Evolutionary conservation across 2,329 filamentous ascomycete species (phyloP).

Genomic region (Scleromitrula shiraiana): DNA sequence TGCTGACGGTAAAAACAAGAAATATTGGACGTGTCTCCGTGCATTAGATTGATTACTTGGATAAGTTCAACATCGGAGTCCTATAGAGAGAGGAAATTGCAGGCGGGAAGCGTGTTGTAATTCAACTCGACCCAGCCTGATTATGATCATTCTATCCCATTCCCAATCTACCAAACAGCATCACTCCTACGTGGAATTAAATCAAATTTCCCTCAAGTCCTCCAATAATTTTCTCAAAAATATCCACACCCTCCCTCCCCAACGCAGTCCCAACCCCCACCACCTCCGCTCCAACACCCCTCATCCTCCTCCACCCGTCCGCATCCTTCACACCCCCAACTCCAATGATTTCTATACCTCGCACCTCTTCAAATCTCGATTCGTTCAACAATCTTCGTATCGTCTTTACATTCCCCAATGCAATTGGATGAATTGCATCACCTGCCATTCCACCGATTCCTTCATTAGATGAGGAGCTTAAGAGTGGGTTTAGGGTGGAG

Average conservation of each 20-base stretch:
- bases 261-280: constrained; percentile 65
- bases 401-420: constrained; percentile 66
- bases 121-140: too few species aligned
- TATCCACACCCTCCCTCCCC: constrained; percentile 50
- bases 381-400: constrained; percentile 52
- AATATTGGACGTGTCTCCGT: too few species aligned
- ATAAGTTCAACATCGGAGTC: too few species aligned
- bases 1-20: too few species aligned
- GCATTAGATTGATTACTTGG: too few species aligned
- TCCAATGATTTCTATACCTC: constrained; percentile 57
- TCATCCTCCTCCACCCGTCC: constrained; percentile 57
- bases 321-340: constrained; percentile 64
- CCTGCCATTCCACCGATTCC: constrained; percentile 68
- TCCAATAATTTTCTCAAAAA: constrained; percentile 52
- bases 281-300: constrained; percentile 53
- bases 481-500: constrained; percentile 33
- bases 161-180: too few species aligned
- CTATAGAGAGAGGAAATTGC: too few species aligned
- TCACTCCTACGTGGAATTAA: too few species aligned
- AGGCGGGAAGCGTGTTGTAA: too few species aligned
- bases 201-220: too few species aligned
- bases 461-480: constrained; percentile 41
- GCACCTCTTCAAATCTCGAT: constrained; percentile 35
- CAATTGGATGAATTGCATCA: constrained; percentile 62
- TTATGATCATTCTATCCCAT: too few species aligned